Base-by-base conservation (phyloP, 164 flowering plant genomes). In the Annona squamosa region DNA sequence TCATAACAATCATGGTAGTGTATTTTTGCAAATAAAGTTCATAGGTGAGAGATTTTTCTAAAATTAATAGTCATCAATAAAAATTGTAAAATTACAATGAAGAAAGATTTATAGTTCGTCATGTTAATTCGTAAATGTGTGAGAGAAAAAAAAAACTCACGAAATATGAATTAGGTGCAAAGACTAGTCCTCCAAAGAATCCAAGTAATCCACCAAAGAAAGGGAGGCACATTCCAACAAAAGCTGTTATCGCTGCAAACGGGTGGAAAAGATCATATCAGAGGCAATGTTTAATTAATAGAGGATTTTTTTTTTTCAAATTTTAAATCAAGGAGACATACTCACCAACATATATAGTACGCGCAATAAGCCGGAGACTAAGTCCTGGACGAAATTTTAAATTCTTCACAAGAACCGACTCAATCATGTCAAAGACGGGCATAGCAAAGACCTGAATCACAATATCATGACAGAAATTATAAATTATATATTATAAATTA, bases 201-300 rank as follows among this genome's bases (percentile, higher is more conserved):
- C 80, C 83, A 18, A 81, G 72, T 46, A 81, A 45, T 4, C 86
- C 86, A 42, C 86, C 84, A 67, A 84, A 84, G 73, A 84, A 84
- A 41, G 86, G 84, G 18, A 84, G 37, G 61, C 71, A 71, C 2
- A 81, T 72, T 5, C 65, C 86, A 17, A 84, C 9, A 18, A 80
- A 64, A 19, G 46, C 67, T 43, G 82, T 78, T 0, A 76, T 7
- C 37, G 52, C 82, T 84, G 73, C 19, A 19, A 68, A 2, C 26
- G 42, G 7, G 48, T 42, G 46, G 3, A 45, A 17, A n/a, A 17
- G 4, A 70, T 3, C 41, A 41, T 37, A 5, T 3, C 6, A 41
- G 59, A 52, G 59, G 59, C 10, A 45, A 10, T 48, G 68, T 17
- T 63, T 16, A 72, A 9, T 62, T 43, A 41, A 3, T 3, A 46